phyloP scores from a whole-genome alignment of 2,329 filamentous ascomycete species.

The Fusarium citri region DNA sequence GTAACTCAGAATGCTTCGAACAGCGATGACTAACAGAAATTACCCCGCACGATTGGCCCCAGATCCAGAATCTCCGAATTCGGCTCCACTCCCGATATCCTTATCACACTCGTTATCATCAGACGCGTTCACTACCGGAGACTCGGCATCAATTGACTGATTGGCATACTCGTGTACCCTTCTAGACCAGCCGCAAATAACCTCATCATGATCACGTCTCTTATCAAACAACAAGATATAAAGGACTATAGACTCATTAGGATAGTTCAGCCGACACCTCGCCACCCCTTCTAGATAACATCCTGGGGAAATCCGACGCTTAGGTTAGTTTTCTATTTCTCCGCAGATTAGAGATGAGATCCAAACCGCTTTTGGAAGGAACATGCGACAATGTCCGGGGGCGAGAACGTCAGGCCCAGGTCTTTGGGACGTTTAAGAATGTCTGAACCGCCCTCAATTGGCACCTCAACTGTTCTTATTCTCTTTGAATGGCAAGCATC shows the following conservation, averaged over 20 bases:
- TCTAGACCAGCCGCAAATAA: neutral
- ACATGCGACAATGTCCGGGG: constrained; percentile 25
- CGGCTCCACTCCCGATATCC: constrained; percentile 2
- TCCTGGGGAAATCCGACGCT: constrained; percentile 18
- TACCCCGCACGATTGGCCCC: constrained; percentile 41
- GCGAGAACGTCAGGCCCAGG: too few relatives aligned
- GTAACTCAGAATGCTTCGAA: rapidly evolving
- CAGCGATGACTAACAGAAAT: constrained; percentile 42
- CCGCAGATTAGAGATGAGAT: constrained; percentile 12
- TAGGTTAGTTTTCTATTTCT: too few relatives aligned
- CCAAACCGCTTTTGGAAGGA: constrained; percentile 36
- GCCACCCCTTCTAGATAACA: neutral
- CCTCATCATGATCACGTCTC: neutral
- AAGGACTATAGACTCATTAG: constrained; percentile 7
- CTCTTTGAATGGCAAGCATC: too few relatives aligned
- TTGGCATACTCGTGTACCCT: neutral
- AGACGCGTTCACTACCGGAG: too few relatives aligned
- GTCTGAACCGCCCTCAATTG: neutral
- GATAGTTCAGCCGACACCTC: constrained; percentile 18
- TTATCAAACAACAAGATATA: neutral
- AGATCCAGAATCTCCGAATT: neutral
- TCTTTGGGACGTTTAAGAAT: constrained; percentile 6
- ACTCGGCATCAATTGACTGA: too few relatives aligned
- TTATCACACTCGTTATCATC: neutral
- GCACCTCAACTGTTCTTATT: neutral